Evolutionary conservation across 2,329 filamentous ascomycete genomes (phyloP).

Genomic region (Dendrostoma leiphaemia): DNA sequence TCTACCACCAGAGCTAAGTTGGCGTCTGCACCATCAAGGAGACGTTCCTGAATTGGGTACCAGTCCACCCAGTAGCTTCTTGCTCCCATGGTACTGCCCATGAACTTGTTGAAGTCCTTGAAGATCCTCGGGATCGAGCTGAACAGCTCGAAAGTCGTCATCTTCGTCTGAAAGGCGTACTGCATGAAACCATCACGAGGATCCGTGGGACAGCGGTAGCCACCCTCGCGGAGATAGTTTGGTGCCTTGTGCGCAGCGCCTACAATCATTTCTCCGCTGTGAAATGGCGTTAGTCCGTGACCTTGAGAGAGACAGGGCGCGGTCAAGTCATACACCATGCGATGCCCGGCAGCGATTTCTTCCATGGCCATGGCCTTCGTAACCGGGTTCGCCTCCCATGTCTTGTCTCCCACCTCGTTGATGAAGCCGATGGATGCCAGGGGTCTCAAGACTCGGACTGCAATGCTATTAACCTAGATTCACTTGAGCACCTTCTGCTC

Average conservation of each 20-base stretch:
- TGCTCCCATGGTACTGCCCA: constrained; percentile 28
- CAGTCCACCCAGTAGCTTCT: constrained; percentile 18
- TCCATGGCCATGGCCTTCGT: constrained; percentile 27
- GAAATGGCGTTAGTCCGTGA: background rate
- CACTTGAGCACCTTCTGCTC: too few relatives aligned
- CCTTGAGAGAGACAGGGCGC: background rate
- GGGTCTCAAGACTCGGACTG: constrained; percentile 24
- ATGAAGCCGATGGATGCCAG: constrained; percentile 25
- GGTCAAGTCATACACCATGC: constrained; percentile 24
- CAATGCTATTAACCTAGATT: background rate
- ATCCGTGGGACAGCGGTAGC: constrained; percentile 24
- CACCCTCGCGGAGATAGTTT: constrained; percentile 24
- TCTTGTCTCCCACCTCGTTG: constrained; percentile 23
- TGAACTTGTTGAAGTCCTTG: constrained; percentile 27
- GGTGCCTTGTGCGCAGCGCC: constrained; percentile 22
- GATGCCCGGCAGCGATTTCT: constrained; percentile 25
- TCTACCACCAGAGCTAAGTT: constrained; percentile 24
- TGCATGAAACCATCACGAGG: constrained; percentile 26
- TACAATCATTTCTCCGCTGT: constrained; percentile 22
- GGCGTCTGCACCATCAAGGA: constrained; percentile 23
- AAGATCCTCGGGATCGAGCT: constrained; percentile 20
- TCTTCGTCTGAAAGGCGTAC: constrained; percentile 27
- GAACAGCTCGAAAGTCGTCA: constrained; percentile 23
- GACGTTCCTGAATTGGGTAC: constrained; percentile 25
- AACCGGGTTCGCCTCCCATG: constrained; percentile 24